Conservation (phyloP, 148 eudicot species). For the Pharnaceum exiguum region DNA sequence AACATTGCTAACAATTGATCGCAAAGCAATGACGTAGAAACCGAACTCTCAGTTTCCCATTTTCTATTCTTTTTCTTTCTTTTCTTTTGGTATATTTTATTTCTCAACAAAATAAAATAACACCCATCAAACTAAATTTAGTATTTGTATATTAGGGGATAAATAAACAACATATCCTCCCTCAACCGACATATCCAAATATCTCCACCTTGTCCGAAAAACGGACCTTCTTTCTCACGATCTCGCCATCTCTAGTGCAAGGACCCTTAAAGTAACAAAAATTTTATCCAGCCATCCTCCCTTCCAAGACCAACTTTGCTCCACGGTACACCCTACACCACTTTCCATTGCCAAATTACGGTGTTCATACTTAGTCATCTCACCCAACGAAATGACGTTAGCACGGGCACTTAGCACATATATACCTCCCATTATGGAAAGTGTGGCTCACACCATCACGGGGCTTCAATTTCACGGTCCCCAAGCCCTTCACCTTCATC, state of each 20-base stretch:
- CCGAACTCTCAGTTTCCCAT: too few relatives aligned
- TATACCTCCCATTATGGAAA: not conserved
- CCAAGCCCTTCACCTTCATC: not conserved
- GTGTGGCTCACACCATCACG: not conserved
- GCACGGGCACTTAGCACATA: not conserved
- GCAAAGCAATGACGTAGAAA: too few relatives aligned
- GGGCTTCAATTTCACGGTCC: too few relatives aligned
- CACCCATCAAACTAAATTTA: too few relatives aligned
- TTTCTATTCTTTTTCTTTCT: too few relatives aligned
- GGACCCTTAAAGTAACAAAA: not conserved
- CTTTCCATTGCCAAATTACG: not conserved
- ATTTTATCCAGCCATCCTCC: too few relatives aligned
- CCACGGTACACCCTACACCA: not conserved
- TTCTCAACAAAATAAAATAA: too few relatives aligned
- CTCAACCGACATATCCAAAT: not conserved
- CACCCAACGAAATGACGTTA: not conserved
- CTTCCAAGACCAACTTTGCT: not conserved
- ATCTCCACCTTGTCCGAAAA: not conserved
- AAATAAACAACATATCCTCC: not conserved
- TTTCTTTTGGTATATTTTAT: too few relatives aligned
- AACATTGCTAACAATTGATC: too few relatives aligned
- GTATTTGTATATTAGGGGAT: too few relatives aligned
- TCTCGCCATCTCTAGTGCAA: not conserved
- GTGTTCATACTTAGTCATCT: not conserved
- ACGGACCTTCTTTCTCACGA: not conserved